Evolutionary conservation across 225 moss, liverwort and hornwort genomes (phyloP).

Genomic region (Polytrichum formosum): DNA sequence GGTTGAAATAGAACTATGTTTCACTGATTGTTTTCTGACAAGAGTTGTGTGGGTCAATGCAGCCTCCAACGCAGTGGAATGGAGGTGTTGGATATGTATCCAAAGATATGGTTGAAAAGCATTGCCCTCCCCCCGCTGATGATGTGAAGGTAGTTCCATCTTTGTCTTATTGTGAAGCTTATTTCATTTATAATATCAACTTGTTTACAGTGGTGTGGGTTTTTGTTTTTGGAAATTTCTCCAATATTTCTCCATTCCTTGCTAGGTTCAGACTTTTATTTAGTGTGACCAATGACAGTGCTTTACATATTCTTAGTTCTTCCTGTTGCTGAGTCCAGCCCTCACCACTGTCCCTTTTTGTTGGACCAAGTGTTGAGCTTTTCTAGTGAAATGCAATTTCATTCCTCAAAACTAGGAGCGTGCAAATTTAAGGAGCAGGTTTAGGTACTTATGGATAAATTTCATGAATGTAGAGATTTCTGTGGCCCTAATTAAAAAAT

Average conservation of each 20-base stretch:
- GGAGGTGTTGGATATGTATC: constrained; percentile 87
- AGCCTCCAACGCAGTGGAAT: constrained; percentile 83
- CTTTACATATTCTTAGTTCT: no score
- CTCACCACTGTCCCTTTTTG: no score
- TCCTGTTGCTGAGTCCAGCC: no score
- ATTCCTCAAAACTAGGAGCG: not conserved
- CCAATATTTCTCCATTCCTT: not conserved
- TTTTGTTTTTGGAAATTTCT: not conserved
- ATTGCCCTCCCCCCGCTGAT: constrained; percentile 69
- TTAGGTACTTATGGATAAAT: no score
- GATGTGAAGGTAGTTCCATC: constrained; percentile 67
- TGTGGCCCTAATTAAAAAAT: no score
- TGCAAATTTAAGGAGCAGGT: not conserved
- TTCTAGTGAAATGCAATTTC: no score
- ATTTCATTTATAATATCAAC: not conserved
- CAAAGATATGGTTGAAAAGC: constrained; percentile 69
- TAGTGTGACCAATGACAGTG: no score
- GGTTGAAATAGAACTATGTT: no score
- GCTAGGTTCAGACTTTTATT: not conserved
- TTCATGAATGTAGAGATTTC: no score
- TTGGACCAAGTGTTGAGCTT: no score
- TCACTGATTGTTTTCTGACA: not conserved
- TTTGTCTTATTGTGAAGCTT: not conserved
- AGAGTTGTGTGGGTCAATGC: constrained; percentile 22
- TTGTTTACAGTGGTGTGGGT: no score